A percentile compares a stretch with the other conserved stretches of the same genome.
Evolutionary conservation across 257 asterid genomes (phyloP).

Genomic region (Jacaranda mimosifolia): DNA sequence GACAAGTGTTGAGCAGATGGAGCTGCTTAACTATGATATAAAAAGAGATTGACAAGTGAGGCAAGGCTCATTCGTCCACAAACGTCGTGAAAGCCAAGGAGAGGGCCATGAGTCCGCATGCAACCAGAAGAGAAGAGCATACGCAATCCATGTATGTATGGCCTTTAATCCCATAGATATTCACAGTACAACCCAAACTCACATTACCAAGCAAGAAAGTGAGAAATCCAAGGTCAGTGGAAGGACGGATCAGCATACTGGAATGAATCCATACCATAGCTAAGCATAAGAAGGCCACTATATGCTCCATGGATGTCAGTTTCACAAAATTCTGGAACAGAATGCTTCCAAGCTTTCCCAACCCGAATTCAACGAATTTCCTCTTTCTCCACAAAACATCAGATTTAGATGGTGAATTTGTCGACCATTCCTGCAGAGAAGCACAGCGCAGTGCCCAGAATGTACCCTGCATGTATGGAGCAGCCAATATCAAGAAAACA

Average conservation of each 20-base stretch:
- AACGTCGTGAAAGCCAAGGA: background rate
- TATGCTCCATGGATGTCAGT: background rate
- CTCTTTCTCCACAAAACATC: background rate
- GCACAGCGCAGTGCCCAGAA: background rate
- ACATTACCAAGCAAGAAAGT: slow-evolving; percentile 3
- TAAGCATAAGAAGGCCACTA: background rate
- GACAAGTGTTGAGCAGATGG: no score
- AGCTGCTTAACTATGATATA: no score
- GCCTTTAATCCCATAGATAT: background rate
- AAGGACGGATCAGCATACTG: background rate
- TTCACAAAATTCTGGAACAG: background rate
- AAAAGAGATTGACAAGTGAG: no score
- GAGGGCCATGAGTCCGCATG: background rate
- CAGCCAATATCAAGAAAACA: background rate
- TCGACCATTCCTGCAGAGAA: background rate
- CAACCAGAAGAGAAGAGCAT: background rate
- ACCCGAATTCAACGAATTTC: background rate
- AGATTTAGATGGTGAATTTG: background rate
- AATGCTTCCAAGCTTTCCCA: background rate
- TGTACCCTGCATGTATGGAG: background rate
- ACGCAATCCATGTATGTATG: background rate
- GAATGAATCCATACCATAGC: background rate
- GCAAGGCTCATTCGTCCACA: no score
- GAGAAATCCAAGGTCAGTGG: background rate
- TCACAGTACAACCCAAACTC: background rate